Base-by-base conservation (phyloP, 495 filamentous ascomycete species). In the Lichenothelia convexa region DNA sequence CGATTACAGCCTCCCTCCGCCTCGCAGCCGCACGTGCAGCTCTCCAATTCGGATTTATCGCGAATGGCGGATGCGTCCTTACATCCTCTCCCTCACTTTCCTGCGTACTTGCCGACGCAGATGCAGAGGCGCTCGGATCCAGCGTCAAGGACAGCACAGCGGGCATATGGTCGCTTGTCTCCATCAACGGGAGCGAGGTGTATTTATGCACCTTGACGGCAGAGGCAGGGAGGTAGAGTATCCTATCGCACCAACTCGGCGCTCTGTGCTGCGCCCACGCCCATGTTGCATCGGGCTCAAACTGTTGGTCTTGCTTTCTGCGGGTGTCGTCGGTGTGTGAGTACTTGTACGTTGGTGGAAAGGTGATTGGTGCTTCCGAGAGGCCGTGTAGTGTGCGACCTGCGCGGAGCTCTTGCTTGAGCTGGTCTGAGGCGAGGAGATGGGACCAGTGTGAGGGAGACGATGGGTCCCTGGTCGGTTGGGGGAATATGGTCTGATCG, bases 341-440 rank as follows among this genome's bases (percentile, higher is more conserved):
- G 50, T 73, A 85, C 53, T 97, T 97, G 61, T 97, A 97, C 0
- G 89, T 94, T 7, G 89, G 89, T 2, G 81, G 81, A 47, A 95
- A 97, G 4, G 56, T 49, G 40, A 95, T 70, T 1, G 68, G 58
- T 2, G 74, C 71, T 58, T 97, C 89, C 3, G 53, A 50, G 5
- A 97, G 53, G 17, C 80, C 76, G 32, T 94, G 82, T 24, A 84
- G 62, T 9, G 77, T 78, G 11, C 68, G 64, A 0, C 71, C 67
- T 7, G 71, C 67, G 5, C 52, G 49, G 35, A 65, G 70, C 50
- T 94, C 83, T 9, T 64, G 64, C 4, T 50, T 68, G 15, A 95
- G 68, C 54, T 97, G 89, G 48, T 97, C 89, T 3, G 65, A 54
- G 20, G 60, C 47, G 15, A 92, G 57, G 35, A 87, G 72, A n/a